Evolutionary conservation across 345 rosid species (phyloP), one percentile per base, ranked within the genome.

Genomic region (Raphanus sativus): DNA sequence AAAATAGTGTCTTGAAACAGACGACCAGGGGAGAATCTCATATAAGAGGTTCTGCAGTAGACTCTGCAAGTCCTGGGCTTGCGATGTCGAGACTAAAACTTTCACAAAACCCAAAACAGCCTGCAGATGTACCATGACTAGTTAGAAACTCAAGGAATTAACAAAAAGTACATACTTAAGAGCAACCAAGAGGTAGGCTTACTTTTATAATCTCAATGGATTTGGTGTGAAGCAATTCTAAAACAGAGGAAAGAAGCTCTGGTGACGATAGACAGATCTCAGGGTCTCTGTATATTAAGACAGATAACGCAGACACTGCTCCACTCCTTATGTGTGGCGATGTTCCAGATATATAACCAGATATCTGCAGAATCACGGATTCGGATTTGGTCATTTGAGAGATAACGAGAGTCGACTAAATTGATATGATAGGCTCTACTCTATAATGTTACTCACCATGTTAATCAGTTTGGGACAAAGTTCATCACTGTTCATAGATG

Each of bases 301-400:
- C 85, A 40, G 99, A 95, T 78, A 95, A 80, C 30, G 97, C 98
- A 81, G 97, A 89, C 38, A 92, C 91, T 38, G 99, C 98, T 84
- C 93, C 99, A 83, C 99, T 92, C 73, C 83, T 92, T 77, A 92
- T 89, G 56, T 91, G 97, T 33, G 99, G 94, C 15, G 97, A 95
- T 42, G 98, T 80, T 69, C 98, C 96, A 66, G 96, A 89, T 25
- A 90, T 91, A 85, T 92, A 92, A 54, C 97, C 99, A 83, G 87
- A 62, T 80, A 92, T 86, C 98, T 94, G 94, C 69, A 81, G 8
- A 75, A 52, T 45, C 69, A 80, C 45, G 34, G 65, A 33, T 58
- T 30, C 42, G 25, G 10, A 36, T 70, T n/a, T 36, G 34, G 28
- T 80, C 40, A 75, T 30, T 3, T 65, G 71, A 69, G 5, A 16